Evolutionary conservation across 2,329 filamentous ascomycete genomes (phyloP).

Genomic region (Nemania abortiva): DNA sequence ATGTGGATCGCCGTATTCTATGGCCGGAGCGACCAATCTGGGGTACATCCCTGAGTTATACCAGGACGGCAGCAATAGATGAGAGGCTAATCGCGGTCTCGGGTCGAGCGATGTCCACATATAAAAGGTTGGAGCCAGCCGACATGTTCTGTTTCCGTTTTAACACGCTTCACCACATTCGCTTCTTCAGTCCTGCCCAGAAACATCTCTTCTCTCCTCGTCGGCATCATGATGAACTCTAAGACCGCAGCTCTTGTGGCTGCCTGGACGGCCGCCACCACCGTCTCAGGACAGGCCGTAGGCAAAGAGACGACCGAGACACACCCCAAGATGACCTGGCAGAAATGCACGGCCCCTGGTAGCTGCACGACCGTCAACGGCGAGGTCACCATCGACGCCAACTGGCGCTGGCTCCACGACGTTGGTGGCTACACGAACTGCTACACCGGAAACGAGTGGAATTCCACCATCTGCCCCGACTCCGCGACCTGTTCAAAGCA

Average conservation of each 20-base stretch:
- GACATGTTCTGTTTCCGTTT: slow-evolving; percentile 12
- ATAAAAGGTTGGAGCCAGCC: slow-evolving; percentile 33
- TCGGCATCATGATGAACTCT: slow-evolving; percentile 42
- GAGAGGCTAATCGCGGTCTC: slow-evolving; percentile 8
- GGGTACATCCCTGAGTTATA: slow-evolving; percentile 15
- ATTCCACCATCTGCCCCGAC: slow-evolving; percentile 53
- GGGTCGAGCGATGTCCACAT: slow-evolving; percentile 3
- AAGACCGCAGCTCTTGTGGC: slow-evolving; percentile 50
- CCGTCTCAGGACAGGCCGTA: slow-evolving; percentile 55
- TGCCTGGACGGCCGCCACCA: slow-evolving; percentile 53
- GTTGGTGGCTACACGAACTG: slow-evolving; percentile 58
- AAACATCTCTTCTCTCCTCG: slow-evolving; percentile 12
- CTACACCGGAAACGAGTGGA: slow-evolving; percentile 59
- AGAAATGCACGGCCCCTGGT: slow-evolving; percentile 58
- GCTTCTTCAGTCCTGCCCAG: slow-evolving; percentile 10
- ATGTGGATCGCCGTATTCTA: slow-evolving; percentile 33
- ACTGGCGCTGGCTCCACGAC: slow-evolving; percentile 65
- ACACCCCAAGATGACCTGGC: slow-evolving; percentile 61
- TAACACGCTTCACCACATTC: slow-evolving; percentile 27
- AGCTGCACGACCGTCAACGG: slow-evolving; percentile 58
- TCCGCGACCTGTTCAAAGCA: slow-evolving; percentile 55
- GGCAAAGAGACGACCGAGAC: slow-evolving; percentile 55
- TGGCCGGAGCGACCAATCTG: slow-evolving; percentile 32
- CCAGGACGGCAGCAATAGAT: slow-evolving; percentile 13
- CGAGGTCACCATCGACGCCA: slow-evolving; percentile 62